phyloP scores from a whole-genome alignment of 345 rosid genomes.

The Camelina hispida region DNA sequence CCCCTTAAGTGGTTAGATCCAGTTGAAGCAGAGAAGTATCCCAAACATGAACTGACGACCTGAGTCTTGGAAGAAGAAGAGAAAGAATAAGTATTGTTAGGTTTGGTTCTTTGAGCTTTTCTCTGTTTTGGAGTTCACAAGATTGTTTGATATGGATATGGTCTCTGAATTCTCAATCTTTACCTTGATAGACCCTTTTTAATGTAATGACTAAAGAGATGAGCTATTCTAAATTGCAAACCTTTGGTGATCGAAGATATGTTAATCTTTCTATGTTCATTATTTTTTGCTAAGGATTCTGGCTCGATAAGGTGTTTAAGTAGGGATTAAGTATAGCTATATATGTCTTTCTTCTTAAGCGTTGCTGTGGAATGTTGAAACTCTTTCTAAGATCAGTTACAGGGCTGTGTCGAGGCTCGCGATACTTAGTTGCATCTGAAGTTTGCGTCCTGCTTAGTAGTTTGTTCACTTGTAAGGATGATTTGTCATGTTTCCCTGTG shows the following conservation, averaged over 20 bases:
- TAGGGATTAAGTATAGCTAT: background rate
- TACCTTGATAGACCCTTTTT: background rate
- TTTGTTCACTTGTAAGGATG: conserved; percentile 1
- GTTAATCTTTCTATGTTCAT: background rate
- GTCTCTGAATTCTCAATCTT: background rate
- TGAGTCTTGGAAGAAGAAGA: conserved; percentile 61
- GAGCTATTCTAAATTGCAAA: conserved; percentile 15
- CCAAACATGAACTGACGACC: conserved; percentile 54
- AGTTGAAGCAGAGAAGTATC: conserved; percentile 70
- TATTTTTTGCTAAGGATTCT: background rate
- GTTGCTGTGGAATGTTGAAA: background rate
- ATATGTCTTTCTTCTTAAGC: background rate
- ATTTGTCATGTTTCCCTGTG: conserved; percentile 8
- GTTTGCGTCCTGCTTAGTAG: background rate
- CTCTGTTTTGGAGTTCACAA: background rate
- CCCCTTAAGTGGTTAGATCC: conserved; percentile 82
- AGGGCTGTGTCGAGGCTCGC: background rate
- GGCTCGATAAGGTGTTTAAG: background rate
- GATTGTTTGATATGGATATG: background rate
- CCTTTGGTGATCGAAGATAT: background rate
- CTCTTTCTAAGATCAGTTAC: background rate
- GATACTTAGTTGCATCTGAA: conserved; percentile 4
- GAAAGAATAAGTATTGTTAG: conserved; percentile 54
- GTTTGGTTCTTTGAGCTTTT: background rate
- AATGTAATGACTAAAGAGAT: conserved; percentile 6